phyloP scores from a whole-genome alignment of 2,329 filamentous ascomycete genomes.

The Exutisphaerella laricina region DNA sequence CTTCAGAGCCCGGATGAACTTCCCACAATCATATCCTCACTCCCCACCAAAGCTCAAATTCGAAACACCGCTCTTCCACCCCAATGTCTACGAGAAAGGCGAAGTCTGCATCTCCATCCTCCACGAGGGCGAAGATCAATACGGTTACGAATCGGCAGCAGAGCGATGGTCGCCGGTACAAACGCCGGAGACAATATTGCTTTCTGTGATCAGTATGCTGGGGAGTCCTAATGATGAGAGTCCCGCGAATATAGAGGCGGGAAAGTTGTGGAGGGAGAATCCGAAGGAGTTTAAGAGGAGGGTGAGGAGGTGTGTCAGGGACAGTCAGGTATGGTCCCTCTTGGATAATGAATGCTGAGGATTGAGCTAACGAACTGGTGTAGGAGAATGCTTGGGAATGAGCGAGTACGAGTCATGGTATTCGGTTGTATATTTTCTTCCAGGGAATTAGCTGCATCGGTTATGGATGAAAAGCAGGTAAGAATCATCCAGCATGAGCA shows the following conservation, averaged over 20 bases:
- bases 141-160: slow-evolving; percentile 82
- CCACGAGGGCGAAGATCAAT: slow-evolving; percentile 88
- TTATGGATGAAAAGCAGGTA: no score
- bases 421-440: no score
- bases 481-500: no score
- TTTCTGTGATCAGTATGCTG: slow-evolving; percentile 89
- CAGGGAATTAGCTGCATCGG: no score
- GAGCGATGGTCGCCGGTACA: slow-evolving; percentile 96
- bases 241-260: slow-evolving; percentile 91
- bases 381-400: slow-evolving; percentile 49
- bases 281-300: slow-evolving; percentile 68
- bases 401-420: slow-evolving; percentile 1
- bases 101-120: slow-evolving; percentile 95
- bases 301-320: slow-evolving; percentile 72
- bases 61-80: slow-evolving; percentile 81
- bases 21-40: slow-evolving; percentile 80
- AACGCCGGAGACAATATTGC: slow-evolving; percentile 85
- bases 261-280: slow-evolving; percentile 79
- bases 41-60: slow-evolving; percentile 87
- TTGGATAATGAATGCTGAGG: not conserved
- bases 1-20: slow-evolving; percentile 78
- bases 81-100: slow-evolving; percentile 82
- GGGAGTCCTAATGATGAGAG: slow-evolving; percentile 92
- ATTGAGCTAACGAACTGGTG: not conserved
- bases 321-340: slow-evolving; percentile 50